These are phyloP conservation scores for Geopyxis carbonaria DNA, from an alignment of 495 filamentous ascomycete species.

Conservation along the genomic window DNA sequence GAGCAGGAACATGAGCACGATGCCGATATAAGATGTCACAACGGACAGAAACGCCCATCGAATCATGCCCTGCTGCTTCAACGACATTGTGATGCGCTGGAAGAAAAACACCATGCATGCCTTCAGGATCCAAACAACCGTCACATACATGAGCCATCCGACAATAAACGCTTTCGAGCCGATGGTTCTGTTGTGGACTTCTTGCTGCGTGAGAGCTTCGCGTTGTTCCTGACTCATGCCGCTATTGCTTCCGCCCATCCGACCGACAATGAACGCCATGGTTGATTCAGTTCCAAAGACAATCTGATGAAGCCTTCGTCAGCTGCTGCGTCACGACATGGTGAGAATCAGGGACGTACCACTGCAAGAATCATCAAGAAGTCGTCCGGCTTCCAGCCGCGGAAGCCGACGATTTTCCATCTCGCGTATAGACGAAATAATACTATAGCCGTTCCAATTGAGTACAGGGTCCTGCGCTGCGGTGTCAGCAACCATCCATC, in stretches of 20 bases:
- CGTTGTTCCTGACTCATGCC: conserved; percentile 37
- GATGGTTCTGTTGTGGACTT: background rate
- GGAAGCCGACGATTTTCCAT: conserved; percentile 35
- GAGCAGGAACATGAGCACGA: conserved; percentile 29
- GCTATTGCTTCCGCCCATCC: conserved; percentile 34
- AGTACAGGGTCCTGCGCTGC: too few relatives aligned
- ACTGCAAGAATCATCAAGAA: conserved; percentile 42
- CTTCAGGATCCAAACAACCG: conserved; percentile 40
- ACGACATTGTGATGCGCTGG: conserved; percentile 38
- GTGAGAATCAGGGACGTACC: conserved; percentile 25
- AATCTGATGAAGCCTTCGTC: too few relatives aligned
- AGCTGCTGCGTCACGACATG: conserved; percentile 10
- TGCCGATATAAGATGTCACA: conserved; percentile 33
- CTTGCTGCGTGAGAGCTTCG: conserved; percentile 18
- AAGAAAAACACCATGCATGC: conserved; percentile 43
- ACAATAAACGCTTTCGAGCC: conserved; percentile 40
- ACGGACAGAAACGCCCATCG: conserved; percentile 32
- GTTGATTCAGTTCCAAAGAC: conserved; percentile 28
- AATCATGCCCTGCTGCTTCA: conserved; percentile 31
- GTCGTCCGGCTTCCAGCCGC: conserved; percentile 38
- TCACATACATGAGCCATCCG: conserved; percentile 41
- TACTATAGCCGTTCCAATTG: conserved; percentile 34
- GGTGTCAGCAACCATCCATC: too few relatives aligned
- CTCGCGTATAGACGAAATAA: conserved; percentile 33
- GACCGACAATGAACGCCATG: conserved; percentile 25